Conservation (phyloP, 2,329 filamentous ascomycete species). For the Cordyceps tenuipes region DNA sequence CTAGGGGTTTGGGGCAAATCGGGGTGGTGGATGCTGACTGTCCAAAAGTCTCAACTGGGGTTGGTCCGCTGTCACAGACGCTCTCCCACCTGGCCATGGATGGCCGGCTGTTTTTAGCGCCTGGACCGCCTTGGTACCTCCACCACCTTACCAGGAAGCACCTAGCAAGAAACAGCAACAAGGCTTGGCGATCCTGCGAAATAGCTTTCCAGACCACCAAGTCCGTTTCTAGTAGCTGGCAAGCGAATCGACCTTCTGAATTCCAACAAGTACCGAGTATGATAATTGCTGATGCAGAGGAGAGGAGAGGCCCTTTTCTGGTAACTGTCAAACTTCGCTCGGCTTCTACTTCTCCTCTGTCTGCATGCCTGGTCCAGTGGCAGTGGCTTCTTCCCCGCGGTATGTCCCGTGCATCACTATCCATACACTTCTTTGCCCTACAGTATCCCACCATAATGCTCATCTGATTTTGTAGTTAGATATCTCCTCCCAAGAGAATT, state of each 20-base stretch:
- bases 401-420: not conserved
- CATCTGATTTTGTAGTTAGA: not conserved
- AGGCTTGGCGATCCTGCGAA: conserved; percentile 7
- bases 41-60: not conserved
- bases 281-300: not conserved
- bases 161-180: not conserved
- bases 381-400: not conserved
- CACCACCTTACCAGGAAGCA: not conserved
- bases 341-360: not conserved
- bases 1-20: not conserved
- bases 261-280: not conserved
- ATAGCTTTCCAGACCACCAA: not conserved
- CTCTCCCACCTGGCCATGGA: not conserved
- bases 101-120: conserved; percentile 2
- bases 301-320: not conserved
- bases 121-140: not conserved
- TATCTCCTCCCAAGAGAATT: not conserved
- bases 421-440: not conserved
- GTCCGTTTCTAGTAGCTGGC: not conserved
- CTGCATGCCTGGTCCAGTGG: not conserved
- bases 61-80: not conserved
- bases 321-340: not conserved
- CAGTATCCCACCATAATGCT: not conserved
- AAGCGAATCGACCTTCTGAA: not conserved
- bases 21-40: not conserved